A percentile compares a stretch with the other conserved stretches of the same genome.
These are phyloP conservation scores for Trichoderma sp. DNA, from an alignment of 2,329 filamentous ascomycete species.

Conservation along the genomic window DNA sequence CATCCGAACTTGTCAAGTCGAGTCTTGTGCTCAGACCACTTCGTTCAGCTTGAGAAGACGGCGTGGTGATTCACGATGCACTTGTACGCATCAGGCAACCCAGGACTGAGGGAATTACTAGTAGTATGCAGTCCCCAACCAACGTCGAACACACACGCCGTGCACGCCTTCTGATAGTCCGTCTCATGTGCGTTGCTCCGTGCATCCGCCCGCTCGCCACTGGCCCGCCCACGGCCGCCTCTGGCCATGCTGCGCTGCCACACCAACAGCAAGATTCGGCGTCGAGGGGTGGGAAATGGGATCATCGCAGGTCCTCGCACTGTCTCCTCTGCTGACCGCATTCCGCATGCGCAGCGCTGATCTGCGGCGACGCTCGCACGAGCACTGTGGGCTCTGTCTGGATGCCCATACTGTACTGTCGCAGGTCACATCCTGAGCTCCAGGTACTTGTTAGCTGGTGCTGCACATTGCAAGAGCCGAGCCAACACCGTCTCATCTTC, in stretches of 20 bases:
- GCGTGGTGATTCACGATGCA: not conserved
- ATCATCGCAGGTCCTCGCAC: conserved; percentile 5
- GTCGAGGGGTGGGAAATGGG: not conserved
- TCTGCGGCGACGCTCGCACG: not conserved
- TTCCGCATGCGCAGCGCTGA: not conserved
- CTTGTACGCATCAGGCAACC: not conserved
- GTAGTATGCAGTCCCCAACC: not conserved
- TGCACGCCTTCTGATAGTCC: conserved; percentile 2
- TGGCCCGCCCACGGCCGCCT: conserved; percentile 23
- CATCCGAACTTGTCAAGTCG: not conserved
- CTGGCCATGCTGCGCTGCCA: conserved; percentile 18
- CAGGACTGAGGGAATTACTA: conserved; percentile 19
- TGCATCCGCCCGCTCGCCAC: conserved; percentile 24
- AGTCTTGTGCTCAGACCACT: not conserved
- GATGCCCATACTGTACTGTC: no score
- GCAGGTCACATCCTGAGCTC: no score
- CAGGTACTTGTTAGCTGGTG: no score
- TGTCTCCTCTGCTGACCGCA: not conserved
- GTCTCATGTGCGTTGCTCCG: conserved; percentile 14
- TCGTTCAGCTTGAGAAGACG: not conserved
- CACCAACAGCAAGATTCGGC: conserved; percentile 2
- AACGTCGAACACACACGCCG: not conserved
- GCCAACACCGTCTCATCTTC: no score
- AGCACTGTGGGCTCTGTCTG: not conserved
- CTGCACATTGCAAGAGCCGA: no score